Evolutionary conservation across 164 flowering plant genomes (phyloP), one percentile per base, ranked within the genome.

Genomic region (Vitis rupestris): DNA sequence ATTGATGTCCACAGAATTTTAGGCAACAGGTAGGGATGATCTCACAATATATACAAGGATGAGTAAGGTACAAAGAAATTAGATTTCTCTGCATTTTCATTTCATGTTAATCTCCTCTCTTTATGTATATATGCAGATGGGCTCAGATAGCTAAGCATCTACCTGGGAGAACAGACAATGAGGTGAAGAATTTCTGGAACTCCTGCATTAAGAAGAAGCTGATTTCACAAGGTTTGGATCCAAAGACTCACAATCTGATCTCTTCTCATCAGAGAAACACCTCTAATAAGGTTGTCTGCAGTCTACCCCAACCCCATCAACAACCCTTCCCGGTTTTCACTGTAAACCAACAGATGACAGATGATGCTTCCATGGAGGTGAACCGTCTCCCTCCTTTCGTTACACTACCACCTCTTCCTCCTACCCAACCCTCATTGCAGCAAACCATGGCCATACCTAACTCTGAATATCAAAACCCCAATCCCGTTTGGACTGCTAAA

Each of bases 141-240:
- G 88, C 90, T 58, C 87, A 85, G 61, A 87, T 87, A 72, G 90
- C 90, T 0, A 87, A 87, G 78, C 86, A 87, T 69, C 78, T 87
- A 1, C 90, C 90, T 12, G 90, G 90, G 31, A 82, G 90, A 71
- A 85, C 90, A 37, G 90, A 87, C 77, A 87, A 87, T 60, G 90
- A 87, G 78, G 87, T 87, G 76, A 87, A 87, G 85, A 87, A 87
- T 67, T 87, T 82, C 47, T 87, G 90, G 88, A 87, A 87, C 63
- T 87, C 90, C 50, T 87, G 90, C 86, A 81, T 87, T n/a, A 87
- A 87, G 85, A 87, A 87, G 61, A 87, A 85, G 77, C 80, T 87
- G 2, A 73, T 87, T 5, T 76, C 90, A 14, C 87, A 85, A 78
- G 90, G 90, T n/a, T 55, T 87, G 61, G 90, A 85, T 72, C 90